phyloP scores from a whole-genome alignment of 2,329 filamentous ascomycete species.

The Claviceps arundinis region DNA sequence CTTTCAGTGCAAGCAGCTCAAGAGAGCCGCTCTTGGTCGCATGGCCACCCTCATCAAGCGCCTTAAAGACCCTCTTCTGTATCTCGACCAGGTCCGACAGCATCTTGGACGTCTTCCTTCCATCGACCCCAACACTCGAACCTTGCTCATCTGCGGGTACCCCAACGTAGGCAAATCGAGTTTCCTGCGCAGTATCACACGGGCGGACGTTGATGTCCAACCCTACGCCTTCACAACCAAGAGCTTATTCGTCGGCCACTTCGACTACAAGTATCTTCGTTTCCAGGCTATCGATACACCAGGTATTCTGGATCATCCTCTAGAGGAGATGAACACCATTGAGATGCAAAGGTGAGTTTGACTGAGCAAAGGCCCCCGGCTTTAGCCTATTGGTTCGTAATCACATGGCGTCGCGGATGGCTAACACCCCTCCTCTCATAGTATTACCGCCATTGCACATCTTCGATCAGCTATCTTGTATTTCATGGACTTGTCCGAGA shows the following conservation, averaged over 20 bases:
- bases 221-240: constrained; percentile 99
- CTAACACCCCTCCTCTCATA: constrained; percentile 17
- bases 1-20: constrained; percentile 98
- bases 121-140: constrained; percentile 97
- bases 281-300: constrained; percentile 85
- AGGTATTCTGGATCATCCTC: constrained; percentile 92
- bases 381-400: background rate
- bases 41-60: constrained; percentile 97
- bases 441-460: constrained; percentile 94
- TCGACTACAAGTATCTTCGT: constrained; percentile 66
- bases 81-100: constrained; percentile 83
- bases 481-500: constrained; percentile 95
- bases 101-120: constrained; percentile 92
- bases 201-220: constrained; percentile 92
- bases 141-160: constrained; percentile 91
- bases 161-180: constrained; percentile 97
- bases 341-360: constrained; percentile 63
- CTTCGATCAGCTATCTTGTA: constrained; percentile 89
- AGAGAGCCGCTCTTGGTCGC: constrained; percentile 86
- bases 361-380: too few species aligned
- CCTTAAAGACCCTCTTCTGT: constrained; percentile 85
- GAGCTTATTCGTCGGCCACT: constrained; percentile 92
- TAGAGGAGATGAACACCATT: constrained; percentile 99
- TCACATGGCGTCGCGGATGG: background rate
- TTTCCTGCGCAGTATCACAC: constrained; percentile 82